phyloP scores from a whole-genome alignment of 495 filamentous ascomycete species.

The Tuber calosporum region DNA sequence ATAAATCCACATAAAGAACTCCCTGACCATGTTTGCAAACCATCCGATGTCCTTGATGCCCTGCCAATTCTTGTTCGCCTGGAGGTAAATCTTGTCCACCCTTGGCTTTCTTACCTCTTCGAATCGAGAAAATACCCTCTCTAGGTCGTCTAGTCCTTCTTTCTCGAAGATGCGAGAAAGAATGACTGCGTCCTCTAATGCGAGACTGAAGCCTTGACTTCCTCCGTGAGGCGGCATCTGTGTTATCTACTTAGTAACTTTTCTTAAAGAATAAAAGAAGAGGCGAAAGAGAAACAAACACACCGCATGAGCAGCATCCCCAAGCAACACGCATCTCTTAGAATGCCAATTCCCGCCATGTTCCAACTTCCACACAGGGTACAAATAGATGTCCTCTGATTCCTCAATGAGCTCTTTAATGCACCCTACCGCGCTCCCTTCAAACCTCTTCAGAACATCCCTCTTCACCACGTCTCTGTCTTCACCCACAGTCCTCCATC shows the following conservation, averaged over 20 bases:
- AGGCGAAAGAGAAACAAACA: conserved; percentile 28
- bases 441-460: conserved; percentile 30
- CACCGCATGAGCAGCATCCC: conserved; percentile 58
- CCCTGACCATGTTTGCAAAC: conserved; percentile 43
- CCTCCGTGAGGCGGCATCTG: conserved; percentile 57
- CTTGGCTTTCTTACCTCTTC: conserved; percentile 48
- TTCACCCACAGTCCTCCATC: conserved; percentile 47
- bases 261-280: neutral
- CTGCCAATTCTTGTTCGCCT: conserved; percentile 47
- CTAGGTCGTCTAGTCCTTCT: conserved; percentile 37
- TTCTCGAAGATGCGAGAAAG: conserved; percentile 49
- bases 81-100: conserved; percentile 51
- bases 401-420: conserved; percentile 49
- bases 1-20: conserved; percentile 42
- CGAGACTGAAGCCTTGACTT: conserved; percentile 51
- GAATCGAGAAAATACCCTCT: conserved; percentile 50
- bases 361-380: conserved; percentile 54
- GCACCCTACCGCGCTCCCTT: conserved; percentile 46
- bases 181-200: conserved; percentile 56
- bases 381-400: conserved; percentile 53
- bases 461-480: conserved; percentile 44
- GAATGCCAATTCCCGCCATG: conserved; percentile 50
- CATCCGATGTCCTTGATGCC: conserved; percentile 45
- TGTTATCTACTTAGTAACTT: conserved; percentile 4
- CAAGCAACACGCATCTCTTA: conserved; percentile 50